A percentile compares a stretch with the other conserved stretches of the same genome.
These are phyloP conservation scores for Aspergillus affinis DNA, from an alignment of 495 filamentous ascomycete genomes.

Conservation along the genomic window DNA sequence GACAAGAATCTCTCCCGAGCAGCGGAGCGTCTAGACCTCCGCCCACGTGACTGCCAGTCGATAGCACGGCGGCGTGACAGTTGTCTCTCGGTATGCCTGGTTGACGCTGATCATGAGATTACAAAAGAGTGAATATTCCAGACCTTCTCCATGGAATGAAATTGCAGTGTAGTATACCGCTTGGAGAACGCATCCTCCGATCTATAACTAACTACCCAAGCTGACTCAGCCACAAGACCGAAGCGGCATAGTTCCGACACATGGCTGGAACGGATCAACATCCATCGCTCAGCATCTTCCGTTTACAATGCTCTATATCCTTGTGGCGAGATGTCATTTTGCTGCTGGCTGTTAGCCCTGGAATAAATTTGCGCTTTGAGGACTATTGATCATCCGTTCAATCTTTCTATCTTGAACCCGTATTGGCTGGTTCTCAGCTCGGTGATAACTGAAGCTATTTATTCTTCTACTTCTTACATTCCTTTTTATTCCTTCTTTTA, in stretches of 20 bases:
- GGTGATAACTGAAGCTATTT: neutral
- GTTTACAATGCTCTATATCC: neutral
- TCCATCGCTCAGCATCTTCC: neutral
- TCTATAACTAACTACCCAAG: conserved; percentile 2
- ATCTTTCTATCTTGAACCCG: neutral
- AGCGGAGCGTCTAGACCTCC: neutral
- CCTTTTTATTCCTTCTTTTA: neutral
- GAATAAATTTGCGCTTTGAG: neutral
- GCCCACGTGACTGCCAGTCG: neutral
- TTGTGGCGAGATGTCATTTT: neutral
- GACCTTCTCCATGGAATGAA: no score
- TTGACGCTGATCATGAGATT: neutral
- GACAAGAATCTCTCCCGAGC: neutral
- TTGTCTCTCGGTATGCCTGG: neutral
- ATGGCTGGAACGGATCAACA: conserved; percentile 8
- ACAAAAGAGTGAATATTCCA: neutral
- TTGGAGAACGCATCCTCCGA: no score
- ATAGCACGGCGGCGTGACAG: neutral
- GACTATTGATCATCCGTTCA: neutral
- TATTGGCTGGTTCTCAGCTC: neutral
- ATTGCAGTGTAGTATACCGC: no score
- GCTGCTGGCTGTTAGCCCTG: neutral
- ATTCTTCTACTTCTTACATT: neutral
- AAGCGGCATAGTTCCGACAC: conserved; percentile 7
- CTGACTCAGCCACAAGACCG: conserved; percentile 3